Evolutionary conservation across 2,329 filamentous ascomycete genomes (phyloP).

Genomic region (Chalaropsis thielavioides): DNA sequence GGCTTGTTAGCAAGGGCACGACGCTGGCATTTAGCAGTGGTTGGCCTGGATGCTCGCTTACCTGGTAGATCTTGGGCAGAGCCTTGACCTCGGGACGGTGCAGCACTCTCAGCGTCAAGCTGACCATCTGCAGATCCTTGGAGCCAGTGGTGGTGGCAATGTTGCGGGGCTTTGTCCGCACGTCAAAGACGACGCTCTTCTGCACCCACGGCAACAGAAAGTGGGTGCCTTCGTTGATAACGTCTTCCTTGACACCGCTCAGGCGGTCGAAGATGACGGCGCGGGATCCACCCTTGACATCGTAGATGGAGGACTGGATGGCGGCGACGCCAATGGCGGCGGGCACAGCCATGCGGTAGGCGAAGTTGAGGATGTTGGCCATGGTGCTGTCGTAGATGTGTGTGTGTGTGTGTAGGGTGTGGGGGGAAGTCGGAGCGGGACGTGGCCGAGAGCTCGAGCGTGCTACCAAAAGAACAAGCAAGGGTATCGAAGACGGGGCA

Average conservation of each 20-base stretch:
- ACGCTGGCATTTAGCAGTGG: background rate
- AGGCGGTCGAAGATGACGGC: constrained; percentile 97
- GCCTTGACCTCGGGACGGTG: constrained; percentile 87
- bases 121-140: constrained; percentile 99
- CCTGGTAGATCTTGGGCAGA: constrained; percentile 97
- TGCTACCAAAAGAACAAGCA: no score
- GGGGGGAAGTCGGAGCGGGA: background rate
- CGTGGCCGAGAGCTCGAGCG: background rate
- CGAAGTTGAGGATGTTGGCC: constrained; percentile 33
- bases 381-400: constrained; percentile 13
- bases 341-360: constrained; percentile 60
- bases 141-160: constrained; percentile 94
- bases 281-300: constrained; percentile 85
- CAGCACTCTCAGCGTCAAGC: constrained; percentile 86
- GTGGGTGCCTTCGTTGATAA: constrained; percentile 92
- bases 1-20: constrained; percentile 10
- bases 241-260: constrained; percentile 79
- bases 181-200: constrained; percentile 87
- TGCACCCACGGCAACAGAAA: constrained; percentile 95
- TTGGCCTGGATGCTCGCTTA: constrained; percentile 27
- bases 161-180: constrained; percentile 91
- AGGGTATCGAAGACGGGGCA: no score
- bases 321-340: constrained; percentile 52
- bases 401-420: background rate
- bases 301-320: constrained; percentile 74